phyloP scores from a whole-genome alignment of 176 grass and related monocot genomes.

The Lolium multiflorum region DNA sequence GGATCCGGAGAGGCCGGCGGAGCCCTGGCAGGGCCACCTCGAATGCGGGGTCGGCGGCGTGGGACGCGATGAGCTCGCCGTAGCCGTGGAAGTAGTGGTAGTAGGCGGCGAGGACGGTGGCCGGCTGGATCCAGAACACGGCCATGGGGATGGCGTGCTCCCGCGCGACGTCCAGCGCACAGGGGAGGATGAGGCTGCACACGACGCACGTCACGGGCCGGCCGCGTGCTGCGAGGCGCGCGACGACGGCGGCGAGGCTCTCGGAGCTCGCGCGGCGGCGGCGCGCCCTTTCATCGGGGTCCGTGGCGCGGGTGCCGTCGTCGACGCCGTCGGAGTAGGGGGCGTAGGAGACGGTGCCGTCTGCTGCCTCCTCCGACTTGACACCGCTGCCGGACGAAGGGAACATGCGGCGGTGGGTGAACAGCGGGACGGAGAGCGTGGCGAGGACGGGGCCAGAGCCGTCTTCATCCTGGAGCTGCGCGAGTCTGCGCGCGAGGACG shows the following conservation, averaged over 20 bases:
- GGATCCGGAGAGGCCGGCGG: slow-evolving; percentile 1
- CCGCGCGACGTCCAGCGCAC: slow-evolving; percentile 37
- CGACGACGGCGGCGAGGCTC: slow-evolving; percentile 43
- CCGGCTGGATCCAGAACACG: slow-evolving; percentile 58
- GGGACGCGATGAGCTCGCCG: slow-evolving; percentile 11
- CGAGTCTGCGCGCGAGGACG: slow-evolving; percentile 33
- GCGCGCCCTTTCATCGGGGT: not conserved
- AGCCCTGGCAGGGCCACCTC: slow-evolving; percentile 42
- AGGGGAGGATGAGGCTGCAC: slow-evolving; percentile 32
- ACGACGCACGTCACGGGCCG: slow-evolving; percentile 42
- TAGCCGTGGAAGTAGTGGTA: slow-evolving; percentile 65
- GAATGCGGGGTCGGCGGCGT: not conserved
- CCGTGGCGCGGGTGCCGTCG: not conserved
- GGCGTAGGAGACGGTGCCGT: slow-evolving; percentile 40
- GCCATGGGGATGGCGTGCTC: slow-evolving; percentile 42
- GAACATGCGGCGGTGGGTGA: slow-evolving; percentile 54
- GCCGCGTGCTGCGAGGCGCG: not conserved
- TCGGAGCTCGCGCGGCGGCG: not conserved
- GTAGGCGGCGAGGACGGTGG: slow-evolving; percentile 31
- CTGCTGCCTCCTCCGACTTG: not conserved
- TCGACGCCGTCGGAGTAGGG: slow-evolving; percentile 52
- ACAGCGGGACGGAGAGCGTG: slow-evolving; percentile 44
- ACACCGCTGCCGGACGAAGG: not conserved
- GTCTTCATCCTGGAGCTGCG: not conserved
- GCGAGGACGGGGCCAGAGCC: not conserved